Evolutionary conservation across 176 grass and related monocot species (phyloP).

Genomic region (Aegilops sharonensis): DNA sequence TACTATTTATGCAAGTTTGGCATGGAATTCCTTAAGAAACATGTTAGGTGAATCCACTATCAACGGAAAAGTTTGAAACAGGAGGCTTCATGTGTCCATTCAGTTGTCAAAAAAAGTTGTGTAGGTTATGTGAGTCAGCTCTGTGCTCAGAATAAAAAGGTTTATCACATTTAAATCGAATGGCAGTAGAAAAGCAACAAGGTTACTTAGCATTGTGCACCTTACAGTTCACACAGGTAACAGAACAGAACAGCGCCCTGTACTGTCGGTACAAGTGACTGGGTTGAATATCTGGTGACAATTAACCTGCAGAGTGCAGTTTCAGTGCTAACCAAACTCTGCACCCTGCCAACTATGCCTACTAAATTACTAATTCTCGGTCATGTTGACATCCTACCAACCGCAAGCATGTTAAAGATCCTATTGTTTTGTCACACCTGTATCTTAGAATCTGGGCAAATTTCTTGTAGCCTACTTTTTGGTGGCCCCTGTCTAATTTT

Average conservation of each 20-base stretch:
- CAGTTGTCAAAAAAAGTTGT: background rate
- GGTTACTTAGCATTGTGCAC: background rate
- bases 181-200: background rate
- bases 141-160: background rate
- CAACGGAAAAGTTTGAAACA: background rate
- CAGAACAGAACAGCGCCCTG: background rate
- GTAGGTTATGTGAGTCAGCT: background rate
- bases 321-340: slow-evolving; percentile 3
- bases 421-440: slow-evolving; percentile 41
- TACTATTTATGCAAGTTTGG: slow-evolving; percentile 5
- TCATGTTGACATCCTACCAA: slow-evolving; percentile 48
- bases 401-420: slow-evolving; percentile 26
- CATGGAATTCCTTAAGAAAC: slow-evolving; percentile 9
- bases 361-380: slow-evolving; percentile 3
- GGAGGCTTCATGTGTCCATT: background rate
- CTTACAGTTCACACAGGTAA: background rate
- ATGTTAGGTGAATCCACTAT: background rate
- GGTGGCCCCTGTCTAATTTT: background rate
- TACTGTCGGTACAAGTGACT: background rate
- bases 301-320: background rate
- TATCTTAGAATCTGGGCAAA: slow-evolving; percentile 55
- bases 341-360: slow-evolving; percentile 32
- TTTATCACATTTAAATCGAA: background rate
- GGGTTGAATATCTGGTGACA: background rate
- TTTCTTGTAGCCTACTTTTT: slow-evolving; percentile 28